Evolutionary conservation across 148 eudicot genomes (phyloP).

Genomic region (Dysphania ambrosioides): DNA sequence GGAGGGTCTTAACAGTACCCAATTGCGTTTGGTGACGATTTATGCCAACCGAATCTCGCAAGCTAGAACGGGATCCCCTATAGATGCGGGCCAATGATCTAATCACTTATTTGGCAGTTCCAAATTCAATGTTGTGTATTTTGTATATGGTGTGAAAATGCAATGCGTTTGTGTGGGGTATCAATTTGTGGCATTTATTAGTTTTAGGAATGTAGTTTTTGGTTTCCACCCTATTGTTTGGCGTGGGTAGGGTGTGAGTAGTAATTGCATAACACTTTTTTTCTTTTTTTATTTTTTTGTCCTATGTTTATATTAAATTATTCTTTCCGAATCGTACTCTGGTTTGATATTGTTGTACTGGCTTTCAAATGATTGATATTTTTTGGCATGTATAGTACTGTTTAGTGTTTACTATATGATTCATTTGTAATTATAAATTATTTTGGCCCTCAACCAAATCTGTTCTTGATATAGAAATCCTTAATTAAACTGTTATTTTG

Average conservation of each 20-base stretch:
- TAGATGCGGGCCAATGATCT: slow-evolving; percentile 47
- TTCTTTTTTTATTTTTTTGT: too few species aligned
- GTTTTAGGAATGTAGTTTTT: slow-evolving; percentile 21
- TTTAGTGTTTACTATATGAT: neutral
- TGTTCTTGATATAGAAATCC: neutral
- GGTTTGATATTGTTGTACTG: slow-evolving; percentile 11
- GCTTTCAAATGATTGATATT: neutral
- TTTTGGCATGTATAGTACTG: slow-evolving; percentile 7
- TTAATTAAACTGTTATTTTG: neutral
- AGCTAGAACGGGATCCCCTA: slow-evolving; percentile 77
- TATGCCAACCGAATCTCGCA: slow-evolving; percentile 94
- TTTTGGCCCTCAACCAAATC: neutral
- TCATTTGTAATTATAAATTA: neutral
- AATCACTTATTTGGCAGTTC: slow-evolving; percentile 11
- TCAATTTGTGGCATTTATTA: slow-evolving; percentile 8
- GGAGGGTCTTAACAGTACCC: slow-evolving; percentile 94
- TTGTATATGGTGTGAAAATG: slow-evolving; percentile 52
- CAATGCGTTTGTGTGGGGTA: slow-evolving; percentile 16
- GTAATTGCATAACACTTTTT: neutral
- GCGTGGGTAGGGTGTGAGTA: slow-evolving; percentile 6
- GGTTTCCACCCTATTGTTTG: slow-evolving; percentile 8
- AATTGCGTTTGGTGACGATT: slow-evolving; percentile 84
- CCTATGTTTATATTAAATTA: slow-evolving; percentile 26
- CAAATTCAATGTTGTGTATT: slow-evolving; percentile 36
- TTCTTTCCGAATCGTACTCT: slow-evolving; percentile 17